Percentiles rank a stretch among this genome's conserved stretches.
These are phyloP conservation scores for Plasmodium malariae DNA, from an alignment of 169 alveolate genomes.

Conservation along the genomic window DNA sequence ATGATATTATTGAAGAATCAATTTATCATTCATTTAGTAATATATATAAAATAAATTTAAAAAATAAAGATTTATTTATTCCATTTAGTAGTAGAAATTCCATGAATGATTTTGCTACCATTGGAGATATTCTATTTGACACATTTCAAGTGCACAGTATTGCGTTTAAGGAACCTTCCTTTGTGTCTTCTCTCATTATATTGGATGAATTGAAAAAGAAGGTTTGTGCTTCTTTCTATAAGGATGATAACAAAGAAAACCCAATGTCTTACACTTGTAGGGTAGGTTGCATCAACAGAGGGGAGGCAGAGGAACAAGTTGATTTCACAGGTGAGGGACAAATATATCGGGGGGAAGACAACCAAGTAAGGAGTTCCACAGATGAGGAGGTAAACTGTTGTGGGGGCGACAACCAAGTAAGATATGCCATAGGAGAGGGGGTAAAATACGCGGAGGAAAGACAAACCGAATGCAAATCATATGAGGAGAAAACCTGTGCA, in stretches of 20 bases:
- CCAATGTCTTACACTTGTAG: not conserved
- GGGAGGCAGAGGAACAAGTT: not conserved
- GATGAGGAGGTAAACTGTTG: not conserved
- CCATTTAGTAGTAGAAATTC: slow-evolving; percentile 67
- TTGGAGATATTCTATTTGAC: slow-evolving; percentile 73
- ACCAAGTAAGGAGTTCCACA: no score
- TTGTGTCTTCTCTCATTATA: slow-evolving; percentile 62
- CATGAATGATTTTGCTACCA: slow-evolving; percentile 48
- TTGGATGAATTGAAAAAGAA: slow-evolving; percentile 33
- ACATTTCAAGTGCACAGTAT: slow-evolving; percentile 56
- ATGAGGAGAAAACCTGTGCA: not conserved
- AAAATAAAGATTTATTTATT: slow-evolving; percentile 58
- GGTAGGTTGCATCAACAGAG: not conserved
- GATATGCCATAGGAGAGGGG: no score
- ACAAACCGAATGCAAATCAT: not conserved
- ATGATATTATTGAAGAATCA: slow-evolving; percentile 64
- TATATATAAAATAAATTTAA: slow-evolving; percentile 69
- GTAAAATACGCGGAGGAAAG: no score
- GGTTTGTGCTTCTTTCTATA: slow-evolving; percentile 9
- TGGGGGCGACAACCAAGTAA: not conserved
- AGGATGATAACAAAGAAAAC: slow-evolving; percentile 16
- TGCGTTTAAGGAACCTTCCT: slow-evolving; percentile 56
- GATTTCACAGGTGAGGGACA: no score
- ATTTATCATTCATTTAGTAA: slow-evolving; percentile 60
- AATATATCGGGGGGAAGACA: no score